Conservation (phyloP, 257 asterid species). For the Craterostigma plantagineum region DNA sequence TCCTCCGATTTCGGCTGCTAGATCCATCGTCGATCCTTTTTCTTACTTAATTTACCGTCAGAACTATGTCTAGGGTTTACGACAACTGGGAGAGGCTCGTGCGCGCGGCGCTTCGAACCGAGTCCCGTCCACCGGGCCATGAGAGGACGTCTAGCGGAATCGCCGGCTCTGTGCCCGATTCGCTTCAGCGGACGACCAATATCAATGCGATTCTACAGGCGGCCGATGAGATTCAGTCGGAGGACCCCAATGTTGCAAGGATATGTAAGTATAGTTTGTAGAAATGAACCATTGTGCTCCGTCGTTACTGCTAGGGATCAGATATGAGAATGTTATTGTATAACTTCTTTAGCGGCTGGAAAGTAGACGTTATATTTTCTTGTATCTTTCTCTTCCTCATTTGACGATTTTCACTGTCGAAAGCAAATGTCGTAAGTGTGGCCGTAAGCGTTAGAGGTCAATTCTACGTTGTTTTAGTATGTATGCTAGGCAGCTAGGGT, state of each 20-base stretch:
- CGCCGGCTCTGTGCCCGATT: slow-evolving; percentile 88
- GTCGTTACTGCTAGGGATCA: too few species aligned
- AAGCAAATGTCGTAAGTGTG: too few species aligned
- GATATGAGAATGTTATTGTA: too few species aligned
- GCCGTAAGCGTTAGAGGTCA: too few species aligned
- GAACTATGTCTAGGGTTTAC: slow-evolving; percentile 50
- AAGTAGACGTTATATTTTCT: too few species aligned
- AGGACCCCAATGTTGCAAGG: slow-evolving; percentile 80
- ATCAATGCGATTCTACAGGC: slow-evolving; percentile 72
- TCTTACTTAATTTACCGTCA: background rate
- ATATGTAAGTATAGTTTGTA: slow-evolving; percentile 37
- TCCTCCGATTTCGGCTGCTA: too few species aligned
- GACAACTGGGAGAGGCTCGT: slow-evolving; percentile 80
- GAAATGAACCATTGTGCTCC: background rate
- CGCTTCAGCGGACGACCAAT: slow-evolving; percentile 70
- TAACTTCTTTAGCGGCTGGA: too few species aligned
- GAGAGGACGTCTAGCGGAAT: slow-evolving; percentile 68
- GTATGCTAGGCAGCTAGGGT: too few species aligned
- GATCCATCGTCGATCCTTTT: too few species aligned
- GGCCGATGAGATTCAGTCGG: slow-evolving; percentile 86
- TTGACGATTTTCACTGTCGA: too few species aligned
- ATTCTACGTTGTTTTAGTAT: too few species aligned
- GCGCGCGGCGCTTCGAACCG: slow-evolving; percentile 53
- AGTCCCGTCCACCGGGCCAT: slow-evolving; percentile 40
- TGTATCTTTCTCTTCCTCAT: too few species aligned